A percentile compares a stretch with the other conserved stretches of the same genome.
phyloP scores from a whole-genome alignment of 2,329 filamentous ascomycete species.

The Apiospora kogelbergensis region DNA sequence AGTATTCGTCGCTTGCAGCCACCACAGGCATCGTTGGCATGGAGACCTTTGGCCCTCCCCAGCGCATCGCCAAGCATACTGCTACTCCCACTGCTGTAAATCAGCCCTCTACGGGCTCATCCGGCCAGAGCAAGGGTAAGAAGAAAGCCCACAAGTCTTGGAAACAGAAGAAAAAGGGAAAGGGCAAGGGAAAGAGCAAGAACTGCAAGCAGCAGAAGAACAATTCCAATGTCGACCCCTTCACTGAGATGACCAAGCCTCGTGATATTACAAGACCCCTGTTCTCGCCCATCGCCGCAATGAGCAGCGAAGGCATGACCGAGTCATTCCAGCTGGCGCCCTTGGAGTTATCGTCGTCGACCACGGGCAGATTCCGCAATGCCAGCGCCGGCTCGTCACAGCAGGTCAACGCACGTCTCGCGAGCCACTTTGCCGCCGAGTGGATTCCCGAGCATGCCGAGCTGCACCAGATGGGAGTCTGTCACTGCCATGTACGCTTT shows the following conservation, averaged over 20 bases:
- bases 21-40: neutral
- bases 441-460: slow-evolving; percentile 39
- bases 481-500: slow-evolving; percentile 35
- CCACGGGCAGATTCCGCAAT: neutral
- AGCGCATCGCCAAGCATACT: neutral
- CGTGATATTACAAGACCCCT: neutral
- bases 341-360: neutral
- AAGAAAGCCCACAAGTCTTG: neutral
- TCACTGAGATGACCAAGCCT: neutral
- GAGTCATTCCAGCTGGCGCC: neutral
- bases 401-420: slow-evolving; percentile 30
- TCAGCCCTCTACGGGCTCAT: neutral
- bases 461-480: slow-evolving; percentile 35
- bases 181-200: neutral
- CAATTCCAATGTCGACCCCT: neutral
- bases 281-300: neutral
- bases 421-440: slow-evolving; percentile 39
- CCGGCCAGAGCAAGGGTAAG: neutral
- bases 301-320: neutral
- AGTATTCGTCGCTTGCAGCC: neutral
- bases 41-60: neutral
- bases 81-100: neutral
- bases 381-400: neutral
- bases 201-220: neutral
- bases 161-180: neutral